Base-by-base conservation (phyloP, 2,329 filamentous ascomycete species). In the Ceratocystis alfenasii region DNA sequence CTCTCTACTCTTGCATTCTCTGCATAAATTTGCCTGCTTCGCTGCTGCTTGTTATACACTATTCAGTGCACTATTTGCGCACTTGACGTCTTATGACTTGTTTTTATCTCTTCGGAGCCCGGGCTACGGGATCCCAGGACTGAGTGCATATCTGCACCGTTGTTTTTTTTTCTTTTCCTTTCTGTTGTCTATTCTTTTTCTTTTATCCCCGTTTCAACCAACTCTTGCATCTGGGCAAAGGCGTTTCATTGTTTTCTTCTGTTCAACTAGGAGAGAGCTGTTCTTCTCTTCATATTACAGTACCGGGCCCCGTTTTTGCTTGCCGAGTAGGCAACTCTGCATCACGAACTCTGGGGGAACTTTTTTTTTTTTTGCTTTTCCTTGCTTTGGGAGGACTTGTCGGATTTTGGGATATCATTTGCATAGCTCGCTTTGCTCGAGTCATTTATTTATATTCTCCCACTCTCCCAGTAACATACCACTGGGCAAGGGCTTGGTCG, bases 151-250 rank as follows among this genome's bases (percentile, higher is more conserved):
- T 36, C 15, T 36, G 55, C 25, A 59, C 55, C 28, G 30, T 61
- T 48, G 33, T 46, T 44, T 64, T 28, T 64, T 28, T 63, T 67
- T 65, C 55, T 55, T 60, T 48, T 64, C 57, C 41, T 57, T 41
- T 41, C 36, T 41, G 36, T 41, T 41, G 36, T 41, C 36, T 41
- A 41, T 41, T 33, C 30, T 30, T 55, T 46, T 60, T 15, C 41
- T 62, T 48, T 33, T 59, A 22, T 41, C 36, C 36, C 36, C 3
- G 12, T 64, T 57, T 61, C 41, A 30, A 48, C n/a, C 17, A 53
- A 53, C 48, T 25, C 22, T 53, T 53, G 48, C 48, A 53, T 53
- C 48, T 53, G 22, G 48, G 20, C 48, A 53, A 53, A 53, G 48
- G 48, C 48, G 48, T 53, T 53, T 28, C 12, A 53, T 28, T 53